A percentile compares a stretch with the other conserved stretches of the same genome.
Evolutionary conservation across 805 yeast genomes (phyloP).

Genomic region (Ogataea zsoltii): DNA sequence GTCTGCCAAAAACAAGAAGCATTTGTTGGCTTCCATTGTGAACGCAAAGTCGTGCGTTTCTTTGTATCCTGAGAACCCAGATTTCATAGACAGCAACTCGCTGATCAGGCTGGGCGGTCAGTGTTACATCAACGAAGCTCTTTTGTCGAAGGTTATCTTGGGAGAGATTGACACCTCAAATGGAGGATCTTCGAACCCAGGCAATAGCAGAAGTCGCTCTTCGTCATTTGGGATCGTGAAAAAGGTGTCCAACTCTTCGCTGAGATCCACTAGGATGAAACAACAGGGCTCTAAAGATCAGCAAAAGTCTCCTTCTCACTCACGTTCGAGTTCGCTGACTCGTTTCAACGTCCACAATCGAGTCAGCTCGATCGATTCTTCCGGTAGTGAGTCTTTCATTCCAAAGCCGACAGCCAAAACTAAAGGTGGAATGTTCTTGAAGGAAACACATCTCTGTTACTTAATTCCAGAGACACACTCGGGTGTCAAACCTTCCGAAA

Average conservation of each 20-base stretch:
- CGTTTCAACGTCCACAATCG: conserved; percentile 20
- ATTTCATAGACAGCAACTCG: conserved; percentile 57
- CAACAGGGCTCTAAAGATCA: conserved; percentile 9
- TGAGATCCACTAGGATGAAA: conserved; percentile 19
- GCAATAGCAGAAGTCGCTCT: conserved; percentile 28
- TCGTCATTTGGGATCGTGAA: conserved; percentile 28
- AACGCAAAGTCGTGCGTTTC: conserved; percentile 48
- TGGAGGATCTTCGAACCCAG: conserved; percentile 4
- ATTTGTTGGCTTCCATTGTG: conserved; percentile 50
- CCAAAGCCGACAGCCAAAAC: conserved; percentile 16
- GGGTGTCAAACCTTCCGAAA: conserved; percentile 70
- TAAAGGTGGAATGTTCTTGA: conserved; percentile 24
- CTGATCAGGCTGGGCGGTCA: conserved; percentile 58
- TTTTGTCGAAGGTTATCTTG: conserved; percentile 24
- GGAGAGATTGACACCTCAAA: conserved; percentile 25
- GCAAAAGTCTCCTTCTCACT: conserved; percentile 19
- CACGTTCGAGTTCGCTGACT: conserved; percentile 19
- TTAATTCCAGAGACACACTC: conserved; percentile 69
- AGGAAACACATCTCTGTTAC: conserved; percentile 32
- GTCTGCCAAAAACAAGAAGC: conserved; percentile 49
- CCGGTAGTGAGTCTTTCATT: conserved; percentile 20
- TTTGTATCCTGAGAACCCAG: conserved; percentile 59
- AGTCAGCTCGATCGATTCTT: conserved; percentile 29
- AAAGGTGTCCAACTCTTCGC: conserved; percentile 32
- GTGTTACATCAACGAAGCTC: conserved; percentile 44